These are phyloP conservation scores for Rubroboletus pulcherrimus DNA, from an alignment of 768 basidiomycete species.

Conservation along the genomic window DNA sequence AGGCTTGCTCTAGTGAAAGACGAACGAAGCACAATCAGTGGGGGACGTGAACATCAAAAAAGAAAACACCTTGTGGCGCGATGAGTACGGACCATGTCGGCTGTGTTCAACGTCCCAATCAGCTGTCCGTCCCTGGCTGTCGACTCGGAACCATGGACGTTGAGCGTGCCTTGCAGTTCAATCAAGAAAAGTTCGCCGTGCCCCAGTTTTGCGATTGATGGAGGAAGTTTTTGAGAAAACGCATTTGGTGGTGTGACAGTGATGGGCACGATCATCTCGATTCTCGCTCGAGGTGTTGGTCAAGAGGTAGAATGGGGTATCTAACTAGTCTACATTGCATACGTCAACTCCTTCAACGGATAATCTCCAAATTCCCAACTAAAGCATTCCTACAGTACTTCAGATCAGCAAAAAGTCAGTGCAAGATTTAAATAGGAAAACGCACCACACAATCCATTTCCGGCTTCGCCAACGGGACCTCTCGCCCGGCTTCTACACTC, in stretches of 20 bases:
- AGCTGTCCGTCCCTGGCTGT: slow-evolving; percentile 61
- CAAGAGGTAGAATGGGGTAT: background rate
- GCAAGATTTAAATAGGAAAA: background rate
- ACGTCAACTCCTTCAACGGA: slow-evolving; percentile 5
- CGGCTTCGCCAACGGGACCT: slow-evolving; percentile 51
- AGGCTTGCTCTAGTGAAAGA: slow-evolving; percentile 53
- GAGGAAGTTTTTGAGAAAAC: slow-evolving; percentile 46
- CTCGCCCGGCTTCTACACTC: slow-evolving; percentile 54
- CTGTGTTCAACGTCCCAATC: slow-evolving; percentile 74
- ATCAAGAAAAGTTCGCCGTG: slow-evolving; percentile 78
- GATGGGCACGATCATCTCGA: slow-evolving; percentile 67
- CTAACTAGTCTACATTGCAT: background rate
- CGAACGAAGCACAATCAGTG: background rate
- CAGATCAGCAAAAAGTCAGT: background rate
- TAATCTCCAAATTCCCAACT: slow-evolving; percentile 67
- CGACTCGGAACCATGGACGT: slow-evolving; percentile 53
- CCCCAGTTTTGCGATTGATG: slow-evolving; percentile 66
- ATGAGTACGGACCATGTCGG: slow-evolving; percentile 49
- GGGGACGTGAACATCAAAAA: background rate
- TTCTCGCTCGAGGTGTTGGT: slow-evolving; percentile 21
- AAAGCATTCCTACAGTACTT: slow-evolving; percentile 52
- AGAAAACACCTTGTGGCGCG: background rate
- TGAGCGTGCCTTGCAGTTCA: slow-evolving; percentile 82
- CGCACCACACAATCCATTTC: slow-evolving; percentile 74
- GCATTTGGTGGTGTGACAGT: slow-evolving; percentile 34